Conservation (phyloP, 768 basidiomycete genomes). For the Hydnum rufescens region DNA sequence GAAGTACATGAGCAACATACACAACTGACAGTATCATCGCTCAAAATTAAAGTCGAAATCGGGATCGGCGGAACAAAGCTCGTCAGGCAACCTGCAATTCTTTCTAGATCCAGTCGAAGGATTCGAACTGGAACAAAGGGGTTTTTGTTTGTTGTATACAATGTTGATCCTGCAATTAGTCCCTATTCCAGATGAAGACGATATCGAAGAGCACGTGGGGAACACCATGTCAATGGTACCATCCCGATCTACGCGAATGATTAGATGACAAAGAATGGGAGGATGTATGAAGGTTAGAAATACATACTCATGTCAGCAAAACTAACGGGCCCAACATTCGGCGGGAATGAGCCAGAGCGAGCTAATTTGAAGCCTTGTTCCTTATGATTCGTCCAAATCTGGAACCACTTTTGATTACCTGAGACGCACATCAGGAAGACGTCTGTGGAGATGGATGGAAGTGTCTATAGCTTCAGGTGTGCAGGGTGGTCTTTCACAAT, state of each 20-base stretch:
- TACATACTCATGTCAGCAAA: constrained; percentile 78
- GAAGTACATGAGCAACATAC: not conserved
- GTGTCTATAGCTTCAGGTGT: not conserved
- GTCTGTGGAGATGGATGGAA: constrained; percentile 26
- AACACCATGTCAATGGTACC: constrained; percentile 94
- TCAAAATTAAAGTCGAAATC: constrained; percentile 59
- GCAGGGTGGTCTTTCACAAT: no score
- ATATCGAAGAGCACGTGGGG: constrained; percentile 59
- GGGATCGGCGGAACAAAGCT: constrained; percentile 67
- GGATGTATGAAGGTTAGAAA: no score
- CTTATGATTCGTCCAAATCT: constrained; percentile 90
- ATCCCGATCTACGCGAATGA: constrained; percentile 43
- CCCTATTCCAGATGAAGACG: constrained; percentile 48
- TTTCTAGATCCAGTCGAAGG: constrained; percentile 23
- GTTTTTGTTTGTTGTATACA: constrained; percentile 81
- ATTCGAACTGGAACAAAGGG: constrained; percentile 46
- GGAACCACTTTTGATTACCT: constrained; percentile 36
- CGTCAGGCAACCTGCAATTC: constrained; percentile 53
- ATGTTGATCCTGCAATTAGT: constrained; percentile 69
- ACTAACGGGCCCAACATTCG: constrained; percentile 54
- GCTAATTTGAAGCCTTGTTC: constrained; percentile 50
- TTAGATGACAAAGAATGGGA: not conserved
- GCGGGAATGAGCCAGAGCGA: constrained; percentile 46
- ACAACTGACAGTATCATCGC: constrained; percentile 9
- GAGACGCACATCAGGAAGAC: constrained; percentile 74